These are phyloP conservation scores for Eucalyptus caleyi DNA, from an alignment of 345 rosid species.

Conservation along the genomic window DNA sequence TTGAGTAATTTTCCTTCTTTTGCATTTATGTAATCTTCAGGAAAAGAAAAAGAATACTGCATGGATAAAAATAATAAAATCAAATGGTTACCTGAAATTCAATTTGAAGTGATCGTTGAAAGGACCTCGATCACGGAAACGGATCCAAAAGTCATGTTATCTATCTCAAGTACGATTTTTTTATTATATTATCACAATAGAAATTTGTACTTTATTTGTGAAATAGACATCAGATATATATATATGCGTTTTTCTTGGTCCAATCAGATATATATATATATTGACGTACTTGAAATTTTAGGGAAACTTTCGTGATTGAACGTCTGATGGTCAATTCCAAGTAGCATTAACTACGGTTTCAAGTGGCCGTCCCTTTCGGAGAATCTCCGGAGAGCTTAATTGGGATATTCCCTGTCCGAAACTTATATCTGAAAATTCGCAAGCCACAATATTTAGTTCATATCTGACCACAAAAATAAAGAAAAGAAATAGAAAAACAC, in stretches of 20 bases:
- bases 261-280: not conserved
- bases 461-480: not conserved
- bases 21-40: not conserved
- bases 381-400: not conserved
- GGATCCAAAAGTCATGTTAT: not conserved
- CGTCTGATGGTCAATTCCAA: not conserved
- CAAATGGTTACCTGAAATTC: not conserved
- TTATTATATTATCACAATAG: not conserved
- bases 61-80: not conserved
- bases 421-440: not conserved
- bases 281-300: not conserved
- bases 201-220: not conserved
- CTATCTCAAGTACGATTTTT: not conserved
- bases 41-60: not conserved
- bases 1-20: not conserved
- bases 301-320: not conserved
- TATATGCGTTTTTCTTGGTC: too few relatives aligned
- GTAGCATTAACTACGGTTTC: not conserved
- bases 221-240: not conserved
- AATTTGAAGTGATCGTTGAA: not conserved
- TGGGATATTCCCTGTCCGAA: not conserved
- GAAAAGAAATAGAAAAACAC: not conserved
- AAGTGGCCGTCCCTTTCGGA: not conserved
- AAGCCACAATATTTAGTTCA: not conserved
- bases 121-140: not conserved